Conservation (phyloP, 805 yeast genomes). For the Millerozyma acaciae region DNA sequence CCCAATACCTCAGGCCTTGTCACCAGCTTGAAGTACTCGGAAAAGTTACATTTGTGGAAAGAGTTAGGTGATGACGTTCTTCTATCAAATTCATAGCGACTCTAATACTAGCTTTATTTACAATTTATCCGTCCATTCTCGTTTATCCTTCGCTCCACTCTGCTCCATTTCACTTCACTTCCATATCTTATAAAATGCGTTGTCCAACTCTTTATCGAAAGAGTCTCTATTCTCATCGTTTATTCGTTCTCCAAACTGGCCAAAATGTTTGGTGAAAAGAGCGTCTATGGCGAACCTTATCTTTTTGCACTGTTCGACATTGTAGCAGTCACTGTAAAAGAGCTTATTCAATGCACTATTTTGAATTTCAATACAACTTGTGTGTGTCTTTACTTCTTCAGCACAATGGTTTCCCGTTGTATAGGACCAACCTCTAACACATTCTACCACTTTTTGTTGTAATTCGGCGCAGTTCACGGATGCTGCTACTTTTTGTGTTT, state of each 20-base stretch:
- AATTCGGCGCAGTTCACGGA: conserved; percentile 39
- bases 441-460: conserved; percentile 32
- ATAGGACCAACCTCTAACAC: conserved; percentile 31
- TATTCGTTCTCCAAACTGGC: conserved; percentile 30
- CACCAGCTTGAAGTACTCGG: conserved; percentile 41
- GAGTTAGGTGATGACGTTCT: conserved; percentile 26
- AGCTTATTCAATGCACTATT: conserved; percentile 29
- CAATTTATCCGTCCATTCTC: no score
- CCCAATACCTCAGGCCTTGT: conserved; percentile 77
- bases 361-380: conserved; percentile 33
- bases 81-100: no score
- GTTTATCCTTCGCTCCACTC: no score
- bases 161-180: no score
- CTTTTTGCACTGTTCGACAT: conserved; percentile 30
- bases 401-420: conserved; percentile 26
- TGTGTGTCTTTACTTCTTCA: conserved; percentile 22
- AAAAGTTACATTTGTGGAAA: conserved; percentile 49
- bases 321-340: conserved; percentile 35
- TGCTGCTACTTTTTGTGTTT: conserved; percentile 22
- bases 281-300: conserved; percentile 35
- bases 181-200: conserved; percentile 31
- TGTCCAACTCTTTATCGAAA: conserved; percentile 29
- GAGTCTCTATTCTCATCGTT: conserved; percentile 21
- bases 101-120: no score
- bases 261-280: conserved; percentile 33